phyloP scores from a whole-genome alignment of 345 rosid genomes.

The Eucalyptus camaldulensis region DNA sequence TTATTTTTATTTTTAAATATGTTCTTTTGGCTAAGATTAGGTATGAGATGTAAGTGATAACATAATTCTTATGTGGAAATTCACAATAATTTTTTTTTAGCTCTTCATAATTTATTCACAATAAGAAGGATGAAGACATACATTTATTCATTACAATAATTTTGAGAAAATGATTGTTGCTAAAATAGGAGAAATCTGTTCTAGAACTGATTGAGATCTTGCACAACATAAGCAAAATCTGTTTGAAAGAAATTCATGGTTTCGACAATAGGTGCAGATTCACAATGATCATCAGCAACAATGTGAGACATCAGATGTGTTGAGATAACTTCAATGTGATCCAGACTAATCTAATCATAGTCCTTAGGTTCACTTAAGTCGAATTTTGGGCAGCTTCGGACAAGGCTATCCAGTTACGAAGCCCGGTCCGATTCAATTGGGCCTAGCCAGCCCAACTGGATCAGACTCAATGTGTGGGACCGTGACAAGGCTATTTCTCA shows the following conservation, averaged over 20 bases:
- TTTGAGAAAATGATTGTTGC: background rate
- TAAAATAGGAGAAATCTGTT: too few relatives aligned
- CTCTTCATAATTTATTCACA: background rate
- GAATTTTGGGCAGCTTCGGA: background rate
- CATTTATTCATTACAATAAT: too few relatives aligned
- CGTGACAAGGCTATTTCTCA: background rate
- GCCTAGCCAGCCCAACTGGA: background rate
- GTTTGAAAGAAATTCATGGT: background rate
- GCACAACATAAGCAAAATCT: background rate
- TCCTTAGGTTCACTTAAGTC: background rate
- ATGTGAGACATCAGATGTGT: background rate
- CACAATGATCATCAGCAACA: background rate
- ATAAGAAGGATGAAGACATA: too few relatives aligned
- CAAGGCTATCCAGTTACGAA: background rate
- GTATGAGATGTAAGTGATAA: background rate
- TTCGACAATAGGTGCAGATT: background rate
- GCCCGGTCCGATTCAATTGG: background rate
- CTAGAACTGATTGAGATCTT: background rate
- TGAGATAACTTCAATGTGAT: background rate
- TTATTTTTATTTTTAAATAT: too few relatives aligned
- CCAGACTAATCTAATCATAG: background rate
- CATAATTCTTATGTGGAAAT: background rate
- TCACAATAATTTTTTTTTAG: background rate
- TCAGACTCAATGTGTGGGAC: background rate
- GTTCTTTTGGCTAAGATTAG: background rate